These are phyloP conservation scores for Dendrobium huoshanense DNA, from an alignment of 106 monocot genomes.

Conservation along the genomic window DNA sequence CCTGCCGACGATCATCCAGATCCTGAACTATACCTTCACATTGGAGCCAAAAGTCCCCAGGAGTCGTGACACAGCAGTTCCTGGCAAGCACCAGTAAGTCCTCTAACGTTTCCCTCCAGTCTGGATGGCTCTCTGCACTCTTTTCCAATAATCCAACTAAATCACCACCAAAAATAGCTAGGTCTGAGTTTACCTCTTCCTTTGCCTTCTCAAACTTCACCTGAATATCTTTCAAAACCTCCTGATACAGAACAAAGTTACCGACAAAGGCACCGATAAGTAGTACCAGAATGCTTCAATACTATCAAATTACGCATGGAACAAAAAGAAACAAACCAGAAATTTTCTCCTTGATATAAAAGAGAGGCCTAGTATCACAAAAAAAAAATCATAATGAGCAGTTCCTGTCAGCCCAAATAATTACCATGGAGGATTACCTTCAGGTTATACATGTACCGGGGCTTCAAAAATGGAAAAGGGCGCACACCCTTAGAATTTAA, in stretches of 20 bases:
- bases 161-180: slow-evolving; percentile 83
- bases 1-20: slow-evolving; percentile 88
- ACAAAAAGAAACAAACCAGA: background rate
- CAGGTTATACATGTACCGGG: slow-evolving; percentile 61
- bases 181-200: slow-evolving; percentile 91
- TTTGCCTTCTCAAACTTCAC: slow-evolving; percentile 93
- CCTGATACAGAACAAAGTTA: slow-evolving; percentile 34
- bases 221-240: slow-evolving; percentile 75
- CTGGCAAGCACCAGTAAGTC: slow-evolving; percentile 80
- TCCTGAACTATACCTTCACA: slow-evolving; percentile 98
- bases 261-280: background rate
- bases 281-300: background rate
- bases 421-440: slow-evolving; percentile 43
- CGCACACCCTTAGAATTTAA: slow-evolving; percentile 93
- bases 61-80: slow-evolving; percentile 69
- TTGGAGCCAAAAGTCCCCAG: slow-evolving; percentile 91
- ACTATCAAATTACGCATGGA: background rate
- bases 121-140: slow-evolving; percentile 71
- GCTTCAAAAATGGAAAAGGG: slow-evolving; percentile 93
- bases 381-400: background rate
- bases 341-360: slow-evolving; percentile 4
- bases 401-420: background rate
- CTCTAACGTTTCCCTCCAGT: slow-evolving; percentile 88
- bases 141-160: slow-evolving; percentile 89
- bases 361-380: background rate